Evolutionary conservation across 176 grass and related monocot genomes (phyloP), one percentile per base, ranked within the genome.

Genomic region (Chloris gayana): DNA sequence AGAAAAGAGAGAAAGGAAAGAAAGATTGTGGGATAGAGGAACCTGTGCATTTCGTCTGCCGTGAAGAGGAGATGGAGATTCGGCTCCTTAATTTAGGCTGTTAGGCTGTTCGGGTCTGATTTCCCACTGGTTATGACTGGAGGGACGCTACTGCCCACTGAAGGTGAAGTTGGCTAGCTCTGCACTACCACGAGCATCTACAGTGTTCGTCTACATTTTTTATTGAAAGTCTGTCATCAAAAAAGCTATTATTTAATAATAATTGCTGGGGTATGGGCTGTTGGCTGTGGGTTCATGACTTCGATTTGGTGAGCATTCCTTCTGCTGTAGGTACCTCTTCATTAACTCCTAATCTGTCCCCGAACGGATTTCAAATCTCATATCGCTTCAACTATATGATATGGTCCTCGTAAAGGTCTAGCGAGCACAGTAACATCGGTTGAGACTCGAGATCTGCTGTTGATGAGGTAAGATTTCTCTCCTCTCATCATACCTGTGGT

Each of bases 1-100:
- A 75, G 71, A 81, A 64, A 6, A 6, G 87, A 89, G 44, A 85
- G 54, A 41, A 71, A 46, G 45, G 71, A 54, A 64, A 85, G 34
- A 22, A 53, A 63, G 77, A 70, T 29, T n/a, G n/a, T n/a, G 22
- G 70, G 44, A 18, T 56, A 76, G 34, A 85, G 8, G 77, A 85
- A 26, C 13, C 22, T 29, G 11, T 1, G 77, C 7, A 27, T 79
- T 12, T 1, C 3, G 63, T 34, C 77, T 37, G 46, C 46, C 82
- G 70, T 44, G 81, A 44, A 9, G 17, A 56, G 42, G 30, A 78
- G 66, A 84, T 29, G 15, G 37, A 60, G 42, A 51, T 42, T 62
- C 17, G 29, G 21, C 34, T 75, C 49, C 30, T 73, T 50, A 35
- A 13, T 78, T 59, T 39, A 58, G 65, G 15, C 9, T 54, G 57